Base-by-base conservation (phyloP, 163 green algal genomes). In the Smithsoniella earleae region DNA sequence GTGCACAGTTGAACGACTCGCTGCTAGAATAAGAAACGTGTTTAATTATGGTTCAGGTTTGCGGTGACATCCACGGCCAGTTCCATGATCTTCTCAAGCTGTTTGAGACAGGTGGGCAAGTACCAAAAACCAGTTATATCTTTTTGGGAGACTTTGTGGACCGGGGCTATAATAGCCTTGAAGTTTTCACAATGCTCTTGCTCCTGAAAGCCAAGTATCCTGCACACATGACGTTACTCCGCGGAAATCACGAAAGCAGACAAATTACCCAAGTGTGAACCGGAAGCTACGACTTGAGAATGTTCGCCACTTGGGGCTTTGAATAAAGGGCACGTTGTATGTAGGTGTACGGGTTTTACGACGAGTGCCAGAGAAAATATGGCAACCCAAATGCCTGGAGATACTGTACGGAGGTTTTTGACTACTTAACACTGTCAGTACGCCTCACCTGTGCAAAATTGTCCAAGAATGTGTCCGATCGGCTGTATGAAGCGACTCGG, bases 141-240 rank as follows among this genome's bases (percentile, higher is more conserved):
- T 99, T 99, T 81, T 97, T 99, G 93, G 94, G 94, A 2, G 94
- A 99, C 74, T 99, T 98, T 84, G 94, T 99, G 54, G 94, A 99
- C 82, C 81, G 94, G 2, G 94, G 94, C 4, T 99, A 98, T 85
- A 98, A 99, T 84, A 95, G 86, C 63, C 77, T 99, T 25, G 94
- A 99, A 84, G 87, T 93, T 2, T 98, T 99, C 81, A 98, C 92
- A 1, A 81, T 98, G 78, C 87, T 99, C 13, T 86, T 99, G 83
- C 79, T 98, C 40, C 86, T 98, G 30, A 99, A 99, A 69, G 94
- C 93, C 2, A 82, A 92, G 3, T 97, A 88, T 52, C 94, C 94
- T n/a, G 89, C 90, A 2, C 85, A 96, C 84, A 95, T 99, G 75
- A 99, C 95, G 2, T 78, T 99, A 66, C 85, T 99, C 40, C 77